A percentile compares a stretch with the other conserved stretches of the same genome.
Conservation (phyloP, 495 filamentous ascomycete species). For the Tuber aestivum region DNA sequence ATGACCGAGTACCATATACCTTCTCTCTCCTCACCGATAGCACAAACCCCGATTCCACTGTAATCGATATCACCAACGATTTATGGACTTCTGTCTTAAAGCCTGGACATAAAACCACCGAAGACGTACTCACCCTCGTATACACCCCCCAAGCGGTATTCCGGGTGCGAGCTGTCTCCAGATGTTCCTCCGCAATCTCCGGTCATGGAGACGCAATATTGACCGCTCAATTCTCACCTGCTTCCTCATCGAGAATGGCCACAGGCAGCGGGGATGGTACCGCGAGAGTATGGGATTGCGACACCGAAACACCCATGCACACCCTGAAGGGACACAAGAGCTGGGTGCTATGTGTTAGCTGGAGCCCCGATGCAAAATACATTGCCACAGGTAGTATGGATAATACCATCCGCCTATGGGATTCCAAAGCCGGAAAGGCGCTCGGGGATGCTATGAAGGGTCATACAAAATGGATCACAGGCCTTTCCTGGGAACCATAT, state of each 20-base stretch:
- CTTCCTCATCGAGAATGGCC: slow-evolving; percentile 70
- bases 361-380: slow-evolving; percentile 72
- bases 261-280: slow-evolving; percentile 89
- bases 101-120: slow-evolving; percentile 60
- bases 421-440: slow-evolving; percentile 71
- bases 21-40: slow-evolving; percentile 63
- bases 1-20: slow-evolving; percentile 80
- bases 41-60: slow-evolving; percentile 47
- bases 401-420: slow-evolving; percentile 84
- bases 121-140: slow-evolving; percentile 67
- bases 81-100: slow-evolving; percentile 66
- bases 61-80: slow-evolving; percentile 60
- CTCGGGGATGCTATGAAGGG: slow-evolving; percentile 75
- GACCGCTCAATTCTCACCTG: slow-evolving; percentile 78
- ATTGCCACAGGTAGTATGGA: slow-evolving; percentile 94
- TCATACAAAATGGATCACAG: slow-evolving; percentile 85
- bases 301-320: slow-evolving; percentile 82
- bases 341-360: slow-evolving; percentile 85
- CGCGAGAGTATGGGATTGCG: slow-evolving; percentile 90
- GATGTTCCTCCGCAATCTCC: slow-evolving; percentile 79
- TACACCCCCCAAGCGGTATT: slow-evolving; percentile 93
- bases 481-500: slow-evolving; percentile 88
- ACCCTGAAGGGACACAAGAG: slow-evolving; percentile 89
- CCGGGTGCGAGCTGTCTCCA: slow-evolving; percentile 81
- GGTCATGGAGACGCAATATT: slow-evolving; percentile 93